A percentile compares a stretch with the other conserved stretches of the same genome.
Evolutionary conservation across 768 basidiomycete species (phyloP).

Genomic region (Rhizopogon vulgaris): DNA sequence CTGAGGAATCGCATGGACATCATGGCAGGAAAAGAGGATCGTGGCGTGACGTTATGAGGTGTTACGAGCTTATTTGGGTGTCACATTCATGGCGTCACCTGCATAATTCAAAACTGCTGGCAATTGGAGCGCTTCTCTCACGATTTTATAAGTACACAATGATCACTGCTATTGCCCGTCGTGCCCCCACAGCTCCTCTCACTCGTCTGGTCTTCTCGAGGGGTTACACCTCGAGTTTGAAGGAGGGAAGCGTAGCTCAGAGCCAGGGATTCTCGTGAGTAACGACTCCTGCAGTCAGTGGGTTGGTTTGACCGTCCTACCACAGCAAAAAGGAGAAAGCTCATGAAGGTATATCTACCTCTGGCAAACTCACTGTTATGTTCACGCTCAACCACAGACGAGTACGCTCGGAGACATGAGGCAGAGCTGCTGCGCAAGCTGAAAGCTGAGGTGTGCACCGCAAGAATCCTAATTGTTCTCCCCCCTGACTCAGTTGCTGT

Average conservation of each 20-base stretch:
- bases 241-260: slow-evolving; percentile 55
- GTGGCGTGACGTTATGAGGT: slow-evolving; percentile 39
- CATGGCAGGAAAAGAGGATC: slow-evolving; percentile 51
- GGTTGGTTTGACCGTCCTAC: slow-evolving; percentile 11
- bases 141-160: slow-evolving; percentile 8
- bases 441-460: slow-evolving; percentile 41
- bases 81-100: slow-evolving; percentile 11
- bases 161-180: slow-evolving; percentile 28
- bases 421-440: slow-evolving; percentile 52
- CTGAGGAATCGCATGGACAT: slow-evolving; percentile 51
- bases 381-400: slow-evolving; percentile 34
- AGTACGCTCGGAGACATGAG: slow-evolving; percentile 59
- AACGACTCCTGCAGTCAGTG: not conserved
- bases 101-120: too few relatives aligned
- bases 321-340: slow-evolving; percentile 69
- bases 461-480: not conserved
- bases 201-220: slow-evolving; percentile 28
- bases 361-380: not conserved
- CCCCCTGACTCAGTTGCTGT: not conserved
- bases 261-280: slow-evolving; percentile 58
- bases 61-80: slow-evolving; percentile 21
- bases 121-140: not conserved
- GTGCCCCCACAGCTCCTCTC: slow-evolving; percentile 32
- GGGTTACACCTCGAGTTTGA: slow-evolving; percentile 32
- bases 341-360: slow-evolving; percentile 45